phyloP scores from a whole-genome alignment of 768 basidiomycete genomes.

The Rossbeevera mucosa region DNA sequence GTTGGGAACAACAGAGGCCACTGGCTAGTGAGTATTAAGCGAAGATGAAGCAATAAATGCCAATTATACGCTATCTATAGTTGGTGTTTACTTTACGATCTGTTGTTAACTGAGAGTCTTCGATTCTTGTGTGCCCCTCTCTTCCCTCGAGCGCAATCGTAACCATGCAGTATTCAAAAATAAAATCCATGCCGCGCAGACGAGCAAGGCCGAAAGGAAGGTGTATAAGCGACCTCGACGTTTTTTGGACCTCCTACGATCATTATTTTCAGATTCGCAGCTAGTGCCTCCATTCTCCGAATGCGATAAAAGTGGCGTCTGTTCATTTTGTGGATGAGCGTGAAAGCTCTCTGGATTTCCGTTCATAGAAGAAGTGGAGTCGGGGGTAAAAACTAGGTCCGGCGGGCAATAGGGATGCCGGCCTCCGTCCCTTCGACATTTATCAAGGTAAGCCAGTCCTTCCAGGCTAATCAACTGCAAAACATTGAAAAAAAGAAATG shows the following conservation, averaged over 20 bases:
- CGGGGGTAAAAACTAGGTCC: conserved; percentile 3
- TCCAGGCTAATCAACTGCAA: conserved; percentile 52
- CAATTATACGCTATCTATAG: background rate
- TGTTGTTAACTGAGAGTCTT: background rate
- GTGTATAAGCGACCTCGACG: conserved; percentile 51
- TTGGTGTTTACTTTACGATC: background rate
- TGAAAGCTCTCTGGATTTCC: background rate
- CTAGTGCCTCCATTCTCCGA: background rate
- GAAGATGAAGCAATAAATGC: conserved; percentile 9
- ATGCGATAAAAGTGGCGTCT: conserved; percentile 12
- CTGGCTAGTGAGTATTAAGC: conserved; percentile 28
- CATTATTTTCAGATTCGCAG: conserved; percentile 12
- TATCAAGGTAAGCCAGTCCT: conserved; percentile 46
- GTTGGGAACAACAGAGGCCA: conserved; percentile 29
- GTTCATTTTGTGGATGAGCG: conserved; percentile 3
- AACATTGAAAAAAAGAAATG: conserved; percentile 54
- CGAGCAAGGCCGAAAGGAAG: conserved; percentile 36
- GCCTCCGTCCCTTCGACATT: conserved; percentile 32
- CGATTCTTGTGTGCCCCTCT: conserved; percentile 17
- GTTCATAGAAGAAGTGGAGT: background rate
- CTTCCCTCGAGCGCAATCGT: conserved; percentile 45
- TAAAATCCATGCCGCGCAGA: conserved; percentile 55
- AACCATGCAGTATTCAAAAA: conserved; percentile 61
- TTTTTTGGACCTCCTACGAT: conserved; percentile 32
- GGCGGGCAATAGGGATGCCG: conserved; percentile 11